phyloP scores from a whole-genome alignment of 208 protist species.

The Vickermania ingenoplastis region DNA sequence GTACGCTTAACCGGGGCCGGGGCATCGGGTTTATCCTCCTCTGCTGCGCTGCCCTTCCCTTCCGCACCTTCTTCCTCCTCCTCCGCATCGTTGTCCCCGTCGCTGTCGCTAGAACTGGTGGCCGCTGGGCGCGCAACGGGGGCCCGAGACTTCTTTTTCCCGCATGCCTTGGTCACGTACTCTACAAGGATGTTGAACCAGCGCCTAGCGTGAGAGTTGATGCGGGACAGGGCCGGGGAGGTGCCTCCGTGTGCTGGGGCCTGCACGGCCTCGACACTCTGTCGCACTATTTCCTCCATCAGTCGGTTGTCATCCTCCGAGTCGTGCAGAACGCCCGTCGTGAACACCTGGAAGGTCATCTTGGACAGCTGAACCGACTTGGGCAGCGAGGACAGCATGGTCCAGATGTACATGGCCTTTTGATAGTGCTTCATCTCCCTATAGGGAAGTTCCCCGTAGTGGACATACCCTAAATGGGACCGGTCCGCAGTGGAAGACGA shows the following conservation, averaged over 20 bases:
- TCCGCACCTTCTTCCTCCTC: constrained; percentile 8
- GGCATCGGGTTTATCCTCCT: constrained; percentile 15
- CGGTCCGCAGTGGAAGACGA: constrained; percentile 12
- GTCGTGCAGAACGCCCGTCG: constrained; percentile 48
- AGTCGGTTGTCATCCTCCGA: constrained; percentile 60
- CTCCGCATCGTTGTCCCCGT: constrained; percentile 11
- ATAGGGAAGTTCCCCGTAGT: constrained; percentile 30
- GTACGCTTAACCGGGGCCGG: too few species aligned
- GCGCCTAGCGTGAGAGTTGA: constrained; percentile 47
- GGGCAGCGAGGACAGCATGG: constrained; percentile 60
- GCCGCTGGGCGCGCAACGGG: constrained; percentile 8
- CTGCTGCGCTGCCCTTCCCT: constrained; percentile 5
- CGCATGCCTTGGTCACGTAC: constrained; percentile 62
- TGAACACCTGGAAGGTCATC: constrained; percentile 70
- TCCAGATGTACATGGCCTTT: constrained; percentile 67
- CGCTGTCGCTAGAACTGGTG: constrained; percentile 6
- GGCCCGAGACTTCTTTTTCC: constrained; percentile 52
- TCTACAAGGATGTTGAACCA: constrained; percentile 78
- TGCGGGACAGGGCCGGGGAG: constrained; percentile 31
- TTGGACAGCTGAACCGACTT: constrained; percentile 49
- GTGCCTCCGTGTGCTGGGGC: constrained; percentile 4
- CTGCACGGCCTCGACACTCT: constrained; percentile 40
- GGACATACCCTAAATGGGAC: constrained; percentile 31
- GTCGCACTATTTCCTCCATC: constrained; percentile 69
- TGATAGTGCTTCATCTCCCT: constrained; percentile 39